These are phyloP conservation scores for Salix udensis DNA, from an alignment of 345 rosid genomes.

Conservation along the genomic window DNA sequence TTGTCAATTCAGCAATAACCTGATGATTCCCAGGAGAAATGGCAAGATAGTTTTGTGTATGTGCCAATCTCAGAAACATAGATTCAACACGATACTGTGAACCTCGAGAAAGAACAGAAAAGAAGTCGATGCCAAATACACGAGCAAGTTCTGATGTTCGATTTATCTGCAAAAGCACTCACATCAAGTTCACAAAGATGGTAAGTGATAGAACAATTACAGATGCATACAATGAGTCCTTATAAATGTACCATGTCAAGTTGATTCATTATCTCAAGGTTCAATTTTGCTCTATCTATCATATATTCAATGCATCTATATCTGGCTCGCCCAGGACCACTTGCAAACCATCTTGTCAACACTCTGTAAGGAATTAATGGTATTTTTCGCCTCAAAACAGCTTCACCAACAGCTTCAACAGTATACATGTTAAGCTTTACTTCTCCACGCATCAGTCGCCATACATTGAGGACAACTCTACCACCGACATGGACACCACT, in stretches of 20 bases:
- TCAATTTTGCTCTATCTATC: conserved; percentile 66
- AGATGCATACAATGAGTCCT: not conserved
- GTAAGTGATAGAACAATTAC: not conserved
- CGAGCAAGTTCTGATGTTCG: conserved; percentile 99
- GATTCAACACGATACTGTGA: conserved; percentile 98
- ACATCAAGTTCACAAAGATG: conserved; percentile 1
- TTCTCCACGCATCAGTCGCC: conserved; percentile 88
- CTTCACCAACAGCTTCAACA: conserved; percentile 74
- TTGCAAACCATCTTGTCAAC: conserved; percentile 72
- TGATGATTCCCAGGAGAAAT: conserved; percentile 91
- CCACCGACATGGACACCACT: conserved; percentile 98
- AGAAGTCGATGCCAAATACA: conserved; percentile 92
- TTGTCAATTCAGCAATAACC: conserved; percentile 38
- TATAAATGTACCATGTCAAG: conserved; percentile 71
- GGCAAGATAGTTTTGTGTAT: conserved; percentile 88
- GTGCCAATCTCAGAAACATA: conserved; percentile 92
- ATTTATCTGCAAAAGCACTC: conserved; percentile 63
- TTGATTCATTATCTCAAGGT: conserved; percentile 70
- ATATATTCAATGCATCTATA: conserved; percentile 76
- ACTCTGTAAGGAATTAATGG: conserved; percentile 64
- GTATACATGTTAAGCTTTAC: conserved; percentile 82
- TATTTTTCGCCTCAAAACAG: conserved; percentile 74
- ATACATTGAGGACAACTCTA: conserved; percentile 78
- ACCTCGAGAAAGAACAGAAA: conserved; percentile 97
- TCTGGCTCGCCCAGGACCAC: conserved; percentile 74